Conservation (phyloP, 2,329 filamentous ascomycete species). For the Colletotrichum tropicicola region DNA sequence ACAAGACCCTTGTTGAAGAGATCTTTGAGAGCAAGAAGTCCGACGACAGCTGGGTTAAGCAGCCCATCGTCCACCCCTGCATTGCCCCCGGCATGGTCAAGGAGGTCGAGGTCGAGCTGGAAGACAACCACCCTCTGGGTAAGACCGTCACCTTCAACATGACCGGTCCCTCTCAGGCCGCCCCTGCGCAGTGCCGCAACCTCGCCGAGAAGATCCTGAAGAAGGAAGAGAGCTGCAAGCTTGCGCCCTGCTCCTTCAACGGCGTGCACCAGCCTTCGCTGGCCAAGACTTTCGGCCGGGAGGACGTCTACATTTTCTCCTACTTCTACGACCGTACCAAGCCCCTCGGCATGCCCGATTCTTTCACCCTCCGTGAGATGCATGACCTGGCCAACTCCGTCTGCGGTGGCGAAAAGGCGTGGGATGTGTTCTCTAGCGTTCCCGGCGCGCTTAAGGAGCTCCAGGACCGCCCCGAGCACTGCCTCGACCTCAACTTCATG, state of each 20-base stretch:
- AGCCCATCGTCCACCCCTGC: constrained; percentile 84
- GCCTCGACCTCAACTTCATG: constrained; percentile 97
- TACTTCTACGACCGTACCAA: constrained; percentile 98
- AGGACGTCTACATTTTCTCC: constrained; percentile 96
- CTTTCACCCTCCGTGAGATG: constrained; percentile 91
- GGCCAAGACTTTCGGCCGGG: constrained; percentile 87
- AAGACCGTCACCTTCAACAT: constrained; percentile 78
- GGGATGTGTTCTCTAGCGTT: constrained; percentile 83
- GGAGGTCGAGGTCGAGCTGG: constrained; percentile 77
- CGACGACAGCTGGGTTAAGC: constrained; percentile 73
- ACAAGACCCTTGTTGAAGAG: constrained; percentile 78
- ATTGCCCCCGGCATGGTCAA: constrained; percentile 82
- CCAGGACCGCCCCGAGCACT: constrained; percentile 84
- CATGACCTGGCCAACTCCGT: constrained; percentile 86
- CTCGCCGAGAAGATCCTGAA: constrained; percentile 90
- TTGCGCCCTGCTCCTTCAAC: constrained; percentile 98
- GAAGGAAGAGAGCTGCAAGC: constrained; percentile 83
- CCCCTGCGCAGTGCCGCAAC: constrained; percentile 87
- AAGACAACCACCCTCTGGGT: constrained; percentile 72
- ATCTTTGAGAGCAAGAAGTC: constrained; percentile 70
- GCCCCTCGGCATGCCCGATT: constrained; percentile 97
- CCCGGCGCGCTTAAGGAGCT: constrained; percentile 84
- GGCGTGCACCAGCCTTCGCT: constrained; percentile 94
- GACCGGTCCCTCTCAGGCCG: constrained; percentile 79
- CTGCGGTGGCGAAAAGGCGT: constrained; percentile 79